Base-by-base conservation (phyloP, 148 eudicot genomes). In the Silene latifolia region DNA sequence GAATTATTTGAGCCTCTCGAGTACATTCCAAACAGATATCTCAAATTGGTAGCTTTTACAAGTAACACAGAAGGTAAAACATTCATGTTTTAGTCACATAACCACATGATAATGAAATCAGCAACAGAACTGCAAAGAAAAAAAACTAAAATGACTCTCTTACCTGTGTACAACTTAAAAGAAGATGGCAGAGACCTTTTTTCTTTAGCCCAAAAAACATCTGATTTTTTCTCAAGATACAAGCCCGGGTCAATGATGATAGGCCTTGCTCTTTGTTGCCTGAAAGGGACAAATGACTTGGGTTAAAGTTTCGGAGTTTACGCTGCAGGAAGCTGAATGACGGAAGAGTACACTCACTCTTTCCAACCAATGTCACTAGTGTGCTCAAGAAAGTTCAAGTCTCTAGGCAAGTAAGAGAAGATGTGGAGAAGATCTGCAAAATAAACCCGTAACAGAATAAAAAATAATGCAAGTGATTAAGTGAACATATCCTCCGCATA, bases 331-430 rank as follows among this genome's bases (percentile, higher is more conserved):
- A 80, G 73, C 54, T 67, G 21, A 68, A 65, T 56, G 53, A 61
- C 47, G 17, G 74, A 77, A 72, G 35, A 44, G 54, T 51, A 60
- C 35, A 72, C 95, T 89, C 82, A 91, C 97, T 95, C 98, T 90
- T 92, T 95, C 95, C 93, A 95, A 72, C 96, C 97, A 76, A 95
- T 78, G 76, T 86, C 87, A 72, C 96, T 95, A 19, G 97, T 80
- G 79, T 95, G 98, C 90, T 95, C 90, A 73, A 95, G 79, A 83
- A 95, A 95, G 84, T 95, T 95, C 85, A 95, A 82, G 78, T 90
- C 93, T 72, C 91, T 86, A 18, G 97, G 98, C 88, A 95, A 87
- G 87, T 84, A 92, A 2, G 98, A 95, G 85, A 95, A 95, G 69
- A 95, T 92, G 81, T 95, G 98, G 79, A 95, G 85, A 71, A 92